A percentile compares a stretch with the other conserved stretches of the same genome.
Evolutionary conservation across 345 rosid species (phyloP).

Genomic region (Toxicodendron radicans): DNA sequence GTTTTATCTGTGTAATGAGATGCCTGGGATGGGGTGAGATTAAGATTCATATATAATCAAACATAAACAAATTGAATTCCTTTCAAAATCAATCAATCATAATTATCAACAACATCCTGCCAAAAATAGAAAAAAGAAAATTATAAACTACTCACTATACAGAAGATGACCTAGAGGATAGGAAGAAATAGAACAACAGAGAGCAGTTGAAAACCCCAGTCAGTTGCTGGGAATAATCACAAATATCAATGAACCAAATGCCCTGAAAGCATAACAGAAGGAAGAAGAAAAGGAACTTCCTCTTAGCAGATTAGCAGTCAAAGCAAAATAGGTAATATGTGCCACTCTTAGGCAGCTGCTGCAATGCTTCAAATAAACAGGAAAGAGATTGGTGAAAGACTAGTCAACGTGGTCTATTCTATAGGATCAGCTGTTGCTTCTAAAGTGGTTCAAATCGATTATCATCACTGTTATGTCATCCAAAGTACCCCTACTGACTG

Average conservation of each 20-base stretch:
- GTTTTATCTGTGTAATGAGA: not conserved
- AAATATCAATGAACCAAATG: not conserved
- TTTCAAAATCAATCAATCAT: not conserved
- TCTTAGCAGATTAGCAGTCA: not conserved
- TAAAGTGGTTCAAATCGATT: constrained; percentile 56
- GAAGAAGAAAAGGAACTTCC: not conserved
- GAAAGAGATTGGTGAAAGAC: not conserved
- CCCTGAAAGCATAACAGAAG: not conserved
- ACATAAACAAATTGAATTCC: not conserved
- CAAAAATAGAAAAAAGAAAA: not conserved
- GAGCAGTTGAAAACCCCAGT: not conserved
- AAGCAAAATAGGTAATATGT: not conserved
- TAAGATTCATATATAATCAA: not conserved
- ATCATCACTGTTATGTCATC: constrained; percentile 81
- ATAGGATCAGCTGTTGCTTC: constrained; percentile 27
- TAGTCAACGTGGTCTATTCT: not conserved
- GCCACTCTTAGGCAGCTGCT: not conserved
- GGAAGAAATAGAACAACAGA: not conserved
- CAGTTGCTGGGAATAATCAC: not conserved
- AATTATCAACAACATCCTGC: not conserved
- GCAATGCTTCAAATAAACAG: not conserved
- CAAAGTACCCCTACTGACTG: constrained; percentile 63
- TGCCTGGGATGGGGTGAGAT: not conserved
- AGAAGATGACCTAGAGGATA: not conserved
- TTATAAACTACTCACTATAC: not conserved